Evolutionary conservation across 192 early-diverging fungal genomes (phyloP).

Genomic region (Coemansia sp.): DNA sequence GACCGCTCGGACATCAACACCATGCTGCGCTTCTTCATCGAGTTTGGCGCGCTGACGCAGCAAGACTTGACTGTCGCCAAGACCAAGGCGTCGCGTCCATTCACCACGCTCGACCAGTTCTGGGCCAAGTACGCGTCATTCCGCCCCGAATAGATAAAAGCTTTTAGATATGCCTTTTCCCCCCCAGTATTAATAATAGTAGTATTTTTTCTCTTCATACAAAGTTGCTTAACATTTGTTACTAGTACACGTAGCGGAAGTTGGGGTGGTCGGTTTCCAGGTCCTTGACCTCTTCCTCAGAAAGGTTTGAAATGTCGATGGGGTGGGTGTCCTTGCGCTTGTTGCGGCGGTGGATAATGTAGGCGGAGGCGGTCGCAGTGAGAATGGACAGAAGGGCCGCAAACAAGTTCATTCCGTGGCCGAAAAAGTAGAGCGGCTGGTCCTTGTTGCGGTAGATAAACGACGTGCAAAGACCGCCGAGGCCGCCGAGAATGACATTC

Average conservation of each 20-base stretch:
- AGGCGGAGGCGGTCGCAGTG: slow-evolving; percentile 21
- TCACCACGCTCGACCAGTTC: slow-evolving; percentile 6
- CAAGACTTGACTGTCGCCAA: neutral
- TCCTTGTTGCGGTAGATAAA: slow-evolving; percentile 53
- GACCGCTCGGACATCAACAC: slow-evolving; percentile 11
- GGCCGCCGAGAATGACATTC: slow-evolving; percentile 42
- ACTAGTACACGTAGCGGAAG: slow-evolving; percentile 29
- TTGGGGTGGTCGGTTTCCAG: slow-evolving; percentile 47
- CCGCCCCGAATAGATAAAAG: neutral
- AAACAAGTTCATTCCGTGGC: slow-evolving; percentile 54
- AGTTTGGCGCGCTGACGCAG: neutral
- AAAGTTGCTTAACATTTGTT: neutral
- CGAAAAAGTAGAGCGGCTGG: slow-evolving; percentile 42
- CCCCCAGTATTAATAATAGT: neutral
- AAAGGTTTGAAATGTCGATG: slow-evolving; percentile 36
- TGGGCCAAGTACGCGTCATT: slow-evolving; percentile 5
- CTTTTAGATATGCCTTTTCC: too few species aligned
- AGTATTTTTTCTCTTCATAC: neutral
- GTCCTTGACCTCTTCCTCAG: slow-evolving; percentile 35
- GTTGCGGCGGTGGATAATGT: slow-evolving; percentile 33
- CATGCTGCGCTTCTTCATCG: slow-evolving; percentile 10
- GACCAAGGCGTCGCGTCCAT: neutral
- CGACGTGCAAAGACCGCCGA: slow-evolving; percentile 46
- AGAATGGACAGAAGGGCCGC: slow-evolving; percentile 30
- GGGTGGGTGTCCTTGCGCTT: slow-evolving; percentile 30